Conservation (phyloP, 176 grass and related monocot genomes). For the Dactylis glomerata region DNA sequence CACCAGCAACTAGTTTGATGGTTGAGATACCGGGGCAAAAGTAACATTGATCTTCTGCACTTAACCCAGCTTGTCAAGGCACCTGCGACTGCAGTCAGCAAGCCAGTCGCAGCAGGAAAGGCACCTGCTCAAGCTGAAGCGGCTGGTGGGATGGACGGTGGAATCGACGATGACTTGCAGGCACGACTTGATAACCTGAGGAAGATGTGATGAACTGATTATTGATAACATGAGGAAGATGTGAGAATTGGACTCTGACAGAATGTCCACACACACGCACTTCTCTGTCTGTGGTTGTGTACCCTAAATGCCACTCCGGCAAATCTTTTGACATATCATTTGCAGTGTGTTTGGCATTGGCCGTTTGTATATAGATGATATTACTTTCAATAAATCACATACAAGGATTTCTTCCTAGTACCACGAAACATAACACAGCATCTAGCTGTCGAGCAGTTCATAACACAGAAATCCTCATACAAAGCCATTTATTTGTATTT, state of each 20-base stretch:
- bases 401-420: neutral
- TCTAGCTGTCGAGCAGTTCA: no score
- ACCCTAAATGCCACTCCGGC: slow-evolving; percentile 10
- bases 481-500: no score
- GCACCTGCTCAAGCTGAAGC: slow-evolving; percentile 67
- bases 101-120: slow-evolving; percentile 32
- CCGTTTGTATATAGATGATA: neutral
- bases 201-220: slow-evolving; percentile 49
- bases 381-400: neutral
- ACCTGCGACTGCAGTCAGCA: slow-evolving; percentile 46
- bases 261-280: neutral
- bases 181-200: slow-evolving; percentile 72
- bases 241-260: slow-evolving; percentile 30
- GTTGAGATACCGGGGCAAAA: no score
- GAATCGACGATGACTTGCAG: slow-evolving; percentile 71
- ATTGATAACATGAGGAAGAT: slow-evolving; percentile 75
- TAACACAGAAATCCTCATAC: no score
- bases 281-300: slow-evolving; percentile 28
- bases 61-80: slow-evolving; percentile 52
- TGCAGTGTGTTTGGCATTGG: slow-evolving; percentile 3
- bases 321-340: neutral
- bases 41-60: neutral
- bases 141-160: slow-evolving; percentile 35
- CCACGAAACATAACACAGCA: no score
- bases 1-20: neutral